Percentiles rank a stretch among this genome's conserved stretches.
phyloP scores from a whole-genome alignment of 805 yeast genomes.

The Komagataella pseudopastoris region DNA sequence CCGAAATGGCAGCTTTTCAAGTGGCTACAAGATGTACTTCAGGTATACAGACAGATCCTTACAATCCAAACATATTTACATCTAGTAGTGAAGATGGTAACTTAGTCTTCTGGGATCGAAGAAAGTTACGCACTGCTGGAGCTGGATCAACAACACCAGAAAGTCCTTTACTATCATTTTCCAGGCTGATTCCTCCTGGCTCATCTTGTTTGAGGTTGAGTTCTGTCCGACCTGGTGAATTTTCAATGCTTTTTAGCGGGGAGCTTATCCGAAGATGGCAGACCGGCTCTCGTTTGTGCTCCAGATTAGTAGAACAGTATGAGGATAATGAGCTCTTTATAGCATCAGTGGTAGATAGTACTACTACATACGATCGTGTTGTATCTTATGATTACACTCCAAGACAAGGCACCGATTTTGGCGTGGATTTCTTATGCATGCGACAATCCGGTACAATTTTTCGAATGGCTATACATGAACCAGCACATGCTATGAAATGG shows the following conservation, averaged over 20 bases:
- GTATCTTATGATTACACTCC: constrained; percentile 79
- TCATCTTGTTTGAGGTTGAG: constrained; percentile 62
- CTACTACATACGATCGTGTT: constrained; percentile 69
- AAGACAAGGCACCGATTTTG: constrained; percentile 29
- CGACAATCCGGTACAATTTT: constrained; percentile 83
- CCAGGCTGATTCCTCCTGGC: constrained; percentile 47
- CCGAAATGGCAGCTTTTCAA: constrained; percentile 53
- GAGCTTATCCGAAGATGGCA: constrained; percentile 72
- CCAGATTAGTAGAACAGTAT: constrained; percentile 22
- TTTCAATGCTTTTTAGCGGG: constrained; percentile 71
- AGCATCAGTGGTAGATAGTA: constrained; percentile 59
- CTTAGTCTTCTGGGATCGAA: constrained; percentile 68
- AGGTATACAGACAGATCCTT: constrained; percentile 58
- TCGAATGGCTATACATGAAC: constrained; percentile 60
- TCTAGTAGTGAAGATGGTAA: constrained; percentile 79
- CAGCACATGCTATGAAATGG: constrained; percentile 48
- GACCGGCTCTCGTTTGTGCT: constrained; percentile 27
- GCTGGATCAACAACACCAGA: constrained; percentile 20
- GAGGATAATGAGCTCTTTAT: constrained; percentile 46
- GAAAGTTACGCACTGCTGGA: constrained; percentile 27
- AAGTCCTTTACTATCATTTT: constrained; percentile 45
- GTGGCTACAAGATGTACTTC: constrained; percentile 62
- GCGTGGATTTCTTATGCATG: constrained; percentile 69
- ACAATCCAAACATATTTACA: constrained; percentile 51
- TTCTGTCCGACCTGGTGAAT: constrained; percentile 50